Evolutionary conservation across 2,329 filamentous ascomycete species (phyloP).

Genomic region (Drechslerella coelobrocha): DNA sequence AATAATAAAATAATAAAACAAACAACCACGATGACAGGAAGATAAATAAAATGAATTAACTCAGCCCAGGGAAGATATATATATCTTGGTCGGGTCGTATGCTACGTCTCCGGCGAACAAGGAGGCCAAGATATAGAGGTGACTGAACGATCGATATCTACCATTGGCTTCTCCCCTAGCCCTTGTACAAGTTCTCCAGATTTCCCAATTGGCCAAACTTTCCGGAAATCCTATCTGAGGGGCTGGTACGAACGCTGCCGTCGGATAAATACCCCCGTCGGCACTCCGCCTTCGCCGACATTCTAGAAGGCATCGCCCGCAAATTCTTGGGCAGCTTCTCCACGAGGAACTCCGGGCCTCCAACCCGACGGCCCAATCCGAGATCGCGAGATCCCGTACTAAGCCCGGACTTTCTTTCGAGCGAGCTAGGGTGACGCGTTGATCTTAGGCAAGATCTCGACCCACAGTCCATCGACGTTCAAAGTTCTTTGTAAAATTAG

Average conservation of each 20-base stretch:
- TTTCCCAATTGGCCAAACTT: no score
- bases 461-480: neutral
- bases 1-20: no score
- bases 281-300: neutral
- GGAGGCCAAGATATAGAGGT: no score
- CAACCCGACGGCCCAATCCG: conserved; percentile 37
- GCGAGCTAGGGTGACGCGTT: conserved; percentile 20
- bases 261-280: conserved; percentile 48
- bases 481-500: conserved; percentile 22
- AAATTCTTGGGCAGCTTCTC: no score
- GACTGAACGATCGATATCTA: no score
- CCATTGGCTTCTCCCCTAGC: no score
- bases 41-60: no score
- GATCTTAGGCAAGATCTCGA: conserved; percentile 19
- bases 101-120: no score
- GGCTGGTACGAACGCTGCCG: neutral
- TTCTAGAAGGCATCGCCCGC: conserved; percentile 11
- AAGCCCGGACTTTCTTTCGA: conserved; percentile 35
- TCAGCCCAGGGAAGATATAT: no score
- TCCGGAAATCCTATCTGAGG: conserved; percentile 28
- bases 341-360: conserved; percentile 34
- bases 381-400: conserved; percentile 28
- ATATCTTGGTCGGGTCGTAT: no score
- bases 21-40: no score
- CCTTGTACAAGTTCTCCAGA: no score